Evolutionary conservation across 306 rosid genomes (phyloP), one percentile per base, ranked within the genome.

Genomic region (Sicyos baderoa): DNA sequence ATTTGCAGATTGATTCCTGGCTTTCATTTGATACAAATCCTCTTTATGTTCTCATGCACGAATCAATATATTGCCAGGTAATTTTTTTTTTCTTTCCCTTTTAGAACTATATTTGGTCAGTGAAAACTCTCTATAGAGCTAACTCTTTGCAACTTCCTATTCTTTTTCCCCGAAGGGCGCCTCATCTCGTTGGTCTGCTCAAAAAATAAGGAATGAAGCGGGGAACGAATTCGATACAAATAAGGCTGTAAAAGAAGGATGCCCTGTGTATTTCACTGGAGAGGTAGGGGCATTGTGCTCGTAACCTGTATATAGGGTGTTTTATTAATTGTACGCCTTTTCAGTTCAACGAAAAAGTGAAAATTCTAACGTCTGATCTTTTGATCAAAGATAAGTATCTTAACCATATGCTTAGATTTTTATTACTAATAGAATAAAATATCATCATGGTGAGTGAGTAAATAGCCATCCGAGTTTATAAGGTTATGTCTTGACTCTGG

Each of bases 11-110:
- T 77, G 96, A 88, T 79, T 86, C 58, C 80, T 84, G 82, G 75
- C 75, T 80, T 32, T 6, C 74, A 72, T 68, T 84, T 71, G 85
- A 77, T 58, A 81, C 96, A 29, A 93, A 90, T 79, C 99, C 99
- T 75, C 91, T 90, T 47, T 93, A 82, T 66, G 96, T 88, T 48
- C 68, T 93, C 81, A 52, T 94, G 69, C 96, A 90, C 2, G 95
- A 90, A 70, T 77, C 96, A 71, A 84, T 88, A 79, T 90, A 94
- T 75, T 94, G 96, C 76, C 94, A 94, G 97, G 97, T 90, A 74
- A 67, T 7, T 65, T 48, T 55, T 45, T 48, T 57, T 68, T 44
- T 48, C 53, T 68, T 35, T 6, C 9, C 66, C 49, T 4, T 55
- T 68, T 68, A 50, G 22, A 23, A 55, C 6, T 64, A 8, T 18